Evolutionary conservation across 371 early-diverging fungal genomes (phyloP).

Genomic region (Mucor velutinosus): DNA sequence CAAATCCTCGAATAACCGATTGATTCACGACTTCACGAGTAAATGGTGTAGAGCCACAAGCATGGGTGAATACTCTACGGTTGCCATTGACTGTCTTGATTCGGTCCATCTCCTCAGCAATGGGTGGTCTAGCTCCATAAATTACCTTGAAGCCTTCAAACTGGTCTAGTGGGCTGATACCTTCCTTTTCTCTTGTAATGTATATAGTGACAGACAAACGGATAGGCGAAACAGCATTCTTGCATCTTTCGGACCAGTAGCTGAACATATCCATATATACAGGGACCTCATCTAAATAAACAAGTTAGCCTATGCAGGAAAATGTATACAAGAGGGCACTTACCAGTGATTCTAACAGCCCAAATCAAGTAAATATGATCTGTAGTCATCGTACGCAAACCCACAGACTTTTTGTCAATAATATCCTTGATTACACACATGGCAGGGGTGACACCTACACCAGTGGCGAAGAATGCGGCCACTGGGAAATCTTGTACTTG

Average conservation of each 20-base stretch:
- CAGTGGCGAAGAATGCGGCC: conserved; percentile 35
- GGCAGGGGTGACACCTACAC: conserved; percentile 50
- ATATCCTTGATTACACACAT: conserved; percentile 41
- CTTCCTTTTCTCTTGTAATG: conserved; percentile 32
- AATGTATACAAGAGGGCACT: background rate
- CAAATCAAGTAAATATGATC: conserved; percentile 40
- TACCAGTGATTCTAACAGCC: conserved; percentile 38
- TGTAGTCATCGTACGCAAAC: conserved; percentile 34
- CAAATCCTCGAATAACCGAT: conserved; percentile 32
- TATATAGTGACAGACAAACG: conserved; percentile 29
- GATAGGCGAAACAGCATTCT: conserved; percentile 25
- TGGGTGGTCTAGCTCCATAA: conserved; percentile 31
- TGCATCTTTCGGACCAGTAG: conserved; percentile 27
- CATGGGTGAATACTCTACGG: conserved; percentile 37
- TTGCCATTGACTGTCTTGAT: conserved; percentile 17
- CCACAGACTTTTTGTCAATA: conserved; percentile 33
- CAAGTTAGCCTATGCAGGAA: background rate
- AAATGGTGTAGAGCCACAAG: conserved; percentile 43
- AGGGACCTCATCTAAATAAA: conserved; percentile 31
- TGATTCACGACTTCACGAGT: conserved; percentile 36
- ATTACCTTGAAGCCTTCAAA: conserved; percentile 8
- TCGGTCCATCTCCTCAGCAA: conserved; percentile 23
- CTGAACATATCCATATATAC: conserved; percentile 34
- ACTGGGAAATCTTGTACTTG: conserved; percentile 42
- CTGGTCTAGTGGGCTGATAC: conserved; percentile 14